Conservation (phyloP, 75 land plant species). For the Chamaecyparis obtusa region DNA sequence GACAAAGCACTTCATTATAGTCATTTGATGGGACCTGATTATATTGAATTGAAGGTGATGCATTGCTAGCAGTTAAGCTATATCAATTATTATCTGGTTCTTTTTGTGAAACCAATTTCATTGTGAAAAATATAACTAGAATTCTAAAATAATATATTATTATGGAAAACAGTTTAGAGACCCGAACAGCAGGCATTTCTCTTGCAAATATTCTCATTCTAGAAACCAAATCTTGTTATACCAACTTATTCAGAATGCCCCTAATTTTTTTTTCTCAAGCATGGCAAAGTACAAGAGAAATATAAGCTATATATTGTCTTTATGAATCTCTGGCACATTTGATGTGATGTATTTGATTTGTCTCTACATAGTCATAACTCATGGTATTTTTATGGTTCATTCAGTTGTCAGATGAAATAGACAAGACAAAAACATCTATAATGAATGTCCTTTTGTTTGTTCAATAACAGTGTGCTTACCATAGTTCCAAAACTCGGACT, state of each 20-base stretch:
- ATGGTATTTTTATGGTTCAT: neutral
- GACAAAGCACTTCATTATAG: neutral
- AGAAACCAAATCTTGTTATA: neutral
- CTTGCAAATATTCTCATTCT: neutral
- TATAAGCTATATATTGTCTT: slow-evolving; percentile 1
- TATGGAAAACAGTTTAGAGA: neutral
- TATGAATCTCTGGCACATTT: neutral
- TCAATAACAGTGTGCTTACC: neutral
- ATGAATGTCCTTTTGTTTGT: neutral
- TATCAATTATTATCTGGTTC: neutral
- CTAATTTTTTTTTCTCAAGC: neutral
- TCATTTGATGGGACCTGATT: neutral
- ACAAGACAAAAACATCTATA: neutral
- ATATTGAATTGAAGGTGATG: neutral
- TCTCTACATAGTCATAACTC: neutral
- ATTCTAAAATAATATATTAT: neutral
- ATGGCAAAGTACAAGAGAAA: neutral
- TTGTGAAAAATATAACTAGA: neutral
- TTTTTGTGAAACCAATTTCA: neutral
- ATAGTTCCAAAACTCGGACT: no score
- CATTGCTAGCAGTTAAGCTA: neutral
- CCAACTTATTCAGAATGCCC: neutral
- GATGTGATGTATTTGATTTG: neutral
- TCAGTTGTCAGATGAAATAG: neutral
- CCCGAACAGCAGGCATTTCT: neutral